Conservation (phyloP, 257 asterid genomes). For the Misopates orontium region DNA sequence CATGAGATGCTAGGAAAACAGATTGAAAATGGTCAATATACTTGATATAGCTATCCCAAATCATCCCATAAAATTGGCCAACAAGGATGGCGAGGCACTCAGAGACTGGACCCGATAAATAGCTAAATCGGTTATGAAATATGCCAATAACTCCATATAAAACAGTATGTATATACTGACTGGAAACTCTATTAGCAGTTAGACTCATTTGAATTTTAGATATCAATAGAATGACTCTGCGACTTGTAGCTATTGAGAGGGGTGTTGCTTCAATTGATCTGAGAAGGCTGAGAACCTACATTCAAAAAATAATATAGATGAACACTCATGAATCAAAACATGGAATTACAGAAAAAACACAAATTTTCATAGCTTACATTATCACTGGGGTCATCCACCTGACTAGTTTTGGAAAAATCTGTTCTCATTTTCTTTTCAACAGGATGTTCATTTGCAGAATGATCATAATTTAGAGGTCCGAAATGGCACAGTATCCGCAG, state of each 20-base stretch:
- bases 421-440: conserved; percentile 37
- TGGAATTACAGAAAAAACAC: conserved; percentile 16
- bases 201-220: conserved; percentile 71
- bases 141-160: conserved; percentile 77
- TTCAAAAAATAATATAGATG: conserved; percentile 30
- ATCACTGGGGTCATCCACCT: conserved; percentile 32
- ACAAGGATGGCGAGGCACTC: conserved; percentile 71
- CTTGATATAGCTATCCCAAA: conserved; percentile 66
- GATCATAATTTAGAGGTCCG: conserved; percentile 45
- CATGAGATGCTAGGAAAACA: conserved; percentile 46
- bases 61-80: conserved; percentile 46
- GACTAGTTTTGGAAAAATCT: conserved; percentile 42
- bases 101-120: conserved; percentile 68
- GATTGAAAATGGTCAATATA: conserved; percentile 63
- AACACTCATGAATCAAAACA: conserved; percentile 10
- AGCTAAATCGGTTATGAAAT: conserved; percentile 69
- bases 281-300: conserved; percentile 74
- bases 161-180: conserved; percentile 52
- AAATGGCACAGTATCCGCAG: conserved; percentile 81
- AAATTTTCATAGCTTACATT: conserved; percentile 41
- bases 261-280: conserved; percentile 67
- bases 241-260: conserved; percentile 66
- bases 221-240: conserved; percentile 55
- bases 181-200: conserved; percentile 55
- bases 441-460: conserved; percentile 35